Conservation (phyloP, 2,329 filamentous ascomycete genomes). For the Drechslerella dactyloides region DNA sequence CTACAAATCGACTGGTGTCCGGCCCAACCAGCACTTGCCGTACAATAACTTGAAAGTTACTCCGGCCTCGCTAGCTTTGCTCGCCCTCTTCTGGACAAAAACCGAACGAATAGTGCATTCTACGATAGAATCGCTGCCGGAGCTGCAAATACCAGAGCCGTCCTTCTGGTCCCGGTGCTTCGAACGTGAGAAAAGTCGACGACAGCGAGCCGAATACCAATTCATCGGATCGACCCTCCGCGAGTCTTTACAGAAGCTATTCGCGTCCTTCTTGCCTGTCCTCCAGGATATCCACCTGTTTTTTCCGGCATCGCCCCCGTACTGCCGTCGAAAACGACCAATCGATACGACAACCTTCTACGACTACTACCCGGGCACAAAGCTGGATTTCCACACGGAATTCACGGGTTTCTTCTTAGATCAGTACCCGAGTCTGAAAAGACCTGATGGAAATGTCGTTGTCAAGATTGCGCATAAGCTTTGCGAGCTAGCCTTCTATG, state of each 20-base stretch:
- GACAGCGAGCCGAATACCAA: background rate
- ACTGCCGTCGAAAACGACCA: background rate
- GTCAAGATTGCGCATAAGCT: background rate
- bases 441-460: background rate
- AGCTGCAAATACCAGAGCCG: background rate
- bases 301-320: background rate
- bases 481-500: background rate
- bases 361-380: background rate
- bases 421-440: background rate
- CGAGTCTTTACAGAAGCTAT: background rate
- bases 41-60: background rate
- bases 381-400: background rate
- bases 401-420: background rate
- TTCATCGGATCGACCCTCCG: background rate
- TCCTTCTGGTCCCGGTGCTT: background rate
- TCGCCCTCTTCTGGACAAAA: background rate
- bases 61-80: background rate
- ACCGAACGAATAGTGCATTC: background rate
- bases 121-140: background rate
- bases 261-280: background rate
- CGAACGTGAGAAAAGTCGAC: background rate
- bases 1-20: background rate
- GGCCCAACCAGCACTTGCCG: background rate
- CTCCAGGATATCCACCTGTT: background rate
- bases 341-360: background rate